These are phyloP conservation scores for Magnolia changhungtana DNA, from an alignment of 164 flowering plant genomes.

Conservation along the genomic window DNA sequence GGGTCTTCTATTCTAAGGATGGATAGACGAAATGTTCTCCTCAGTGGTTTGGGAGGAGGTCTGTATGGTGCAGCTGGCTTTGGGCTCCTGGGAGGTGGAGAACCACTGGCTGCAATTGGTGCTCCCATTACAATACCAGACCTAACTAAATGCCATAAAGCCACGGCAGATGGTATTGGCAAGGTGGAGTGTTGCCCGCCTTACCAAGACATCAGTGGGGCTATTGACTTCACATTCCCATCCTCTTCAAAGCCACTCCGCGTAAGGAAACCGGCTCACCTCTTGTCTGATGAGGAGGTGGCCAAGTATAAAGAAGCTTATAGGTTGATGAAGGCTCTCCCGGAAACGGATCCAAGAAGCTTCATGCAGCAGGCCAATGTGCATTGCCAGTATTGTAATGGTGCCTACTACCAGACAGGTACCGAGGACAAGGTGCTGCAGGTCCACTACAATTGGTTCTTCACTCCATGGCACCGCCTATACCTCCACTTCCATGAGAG, in stretches of 20 bases:
- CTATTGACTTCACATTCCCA: not conserved
- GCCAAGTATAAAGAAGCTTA: not conserved
- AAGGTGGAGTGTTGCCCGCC: constrained; percentile 3
- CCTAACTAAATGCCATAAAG: not conserved
- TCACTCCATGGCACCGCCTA: constrained; percentile 9
- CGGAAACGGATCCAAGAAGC: not conserved
- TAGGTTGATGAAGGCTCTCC: not conserved
- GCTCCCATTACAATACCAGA: not conserved
- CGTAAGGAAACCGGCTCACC: not conserved
- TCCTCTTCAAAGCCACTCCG: not conserved
- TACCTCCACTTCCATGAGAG: constrained; percentile 11
- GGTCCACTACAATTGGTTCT: constrained; percentile 6
- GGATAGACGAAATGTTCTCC: constrained; percentile 7
- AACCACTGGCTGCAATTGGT: not conserved
- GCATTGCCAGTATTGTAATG: constrained; percentile 5
- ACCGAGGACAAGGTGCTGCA: not conserved
- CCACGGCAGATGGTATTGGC: not conserved
- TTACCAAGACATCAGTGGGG: not conserved
- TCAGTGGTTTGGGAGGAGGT: not conserved
- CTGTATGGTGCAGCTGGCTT: constrained; percentile 1
- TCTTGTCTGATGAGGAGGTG: not conserved
- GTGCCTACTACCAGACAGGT: constrained; percentile 4
- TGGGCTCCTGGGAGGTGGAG: not conserved
- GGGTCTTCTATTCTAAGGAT: not conserved
- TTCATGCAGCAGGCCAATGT: constrained; percentile 5